Percentiles rank a stretch among this genome's conserved stretches.
Conservation (phyloP, 148 eudicot genomes). For the Limonium bicolor region DNA sequence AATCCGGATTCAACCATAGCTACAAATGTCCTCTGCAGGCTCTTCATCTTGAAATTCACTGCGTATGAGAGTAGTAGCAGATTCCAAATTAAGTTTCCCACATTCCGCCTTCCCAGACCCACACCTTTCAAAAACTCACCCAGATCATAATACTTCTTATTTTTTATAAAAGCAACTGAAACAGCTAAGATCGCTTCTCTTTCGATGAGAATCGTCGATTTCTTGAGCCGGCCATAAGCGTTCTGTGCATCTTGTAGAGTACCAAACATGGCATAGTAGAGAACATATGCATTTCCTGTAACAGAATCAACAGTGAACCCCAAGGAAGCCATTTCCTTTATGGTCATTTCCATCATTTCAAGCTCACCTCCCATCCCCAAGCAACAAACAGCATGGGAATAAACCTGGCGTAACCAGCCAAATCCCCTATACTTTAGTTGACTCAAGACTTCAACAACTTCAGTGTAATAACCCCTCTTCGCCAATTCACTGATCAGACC, state of each 20-base stretch:
- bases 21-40: constrained; percentile 75
- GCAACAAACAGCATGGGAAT: constrained; percentile 29
- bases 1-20: constrained; percentile 75
- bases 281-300: constrained; percentile 58
- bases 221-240: constrained; percentile 56
- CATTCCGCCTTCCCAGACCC: constrained; percentile 70
- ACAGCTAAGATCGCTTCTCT: constrained; percentile 51
- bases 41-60: constrained; percentile 88
- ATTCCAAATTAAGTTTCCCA: constrained; percentile 87
- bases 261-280: constrained; percentile 50
- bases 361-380: constrained; percentile 65
- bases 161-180: constrained; percentile 40
- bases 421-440: constrained; percentile 29
- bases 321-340: constrained; percentile 56
- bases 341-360: constrained; percentile 42
- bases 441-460: constrained; percentile 29
- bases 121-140: constrained; percentile 64
- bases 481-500: constrained; percentile 33
- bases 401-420: constrained; percentile 29
- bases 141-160: constrained; percentile 41
- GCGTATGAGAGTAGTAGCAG: constrained; percentile 78
- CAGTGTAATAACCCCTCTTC: constrained; percentile 20
- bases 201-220: constrained; percentile 53
- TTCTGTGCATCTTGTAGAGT: constrained; percentile 43
- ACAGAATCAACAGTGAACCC: constrained; percentile 48